Evolutionary conservation across 108 stramenopile species (phyloP).

Genomic region (Aurantiochytrium sp.): DNA sequence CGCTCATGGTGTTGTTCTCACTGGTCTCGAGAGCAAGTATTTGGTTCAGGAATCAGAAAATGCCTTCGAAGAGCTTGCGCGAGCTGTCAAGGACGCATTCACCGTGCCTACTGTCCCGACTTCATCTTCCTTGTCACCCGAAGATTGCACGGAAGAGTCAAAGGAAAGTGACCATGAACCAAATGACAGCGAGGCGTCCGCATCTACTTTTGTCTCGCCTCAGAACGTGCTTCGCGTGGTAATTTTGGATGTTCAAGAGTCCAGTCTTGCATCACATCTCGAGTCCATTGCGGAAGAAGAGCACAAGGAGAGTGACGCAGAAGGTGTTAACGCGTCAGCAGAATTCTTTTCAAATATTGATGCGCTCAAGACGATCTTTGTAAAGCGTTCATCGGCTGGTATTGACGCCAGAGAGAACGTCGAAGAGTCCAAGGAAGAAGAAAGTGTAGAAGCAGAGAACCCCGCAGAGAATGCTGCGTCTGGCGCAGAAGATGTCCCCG

Average conservation of each 20-base stretch:
- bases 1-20: neutral
- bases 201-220: neutral
- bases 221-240: neutral
- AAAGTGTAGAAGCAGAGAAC: neutral
- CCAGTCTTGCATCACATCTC: too few species aligned
- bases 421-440: neutral
- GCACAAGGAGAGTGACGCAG: neutral
- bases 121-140: too few species aligned
- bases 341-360: too few species aligned
- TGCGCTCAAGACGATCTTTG: too few species aligned
- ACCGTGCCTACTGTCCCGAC: too few species aligned
- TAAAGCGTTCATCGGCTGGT: neutral
- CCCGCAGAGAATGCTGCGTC: neutral
- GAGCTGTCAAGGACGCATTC: too few species aligned
- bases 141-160: too few species aligned
- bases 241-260: conserved; percentile 5
- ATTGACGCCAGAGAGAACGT: neutral
- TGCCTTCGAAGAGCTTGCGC: too few species aligned
- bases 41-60: neutral
- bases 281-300: conserved; percentile 6
- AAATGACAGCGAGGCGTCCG: too few species aligned
- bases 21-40: neutral
- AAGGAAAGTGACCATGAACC: too few species aligned
- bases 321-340: too few species aligned
- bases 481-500: neutral